A percentile compares a stretch with the other conserved stretches of the same genome.
Evolutionary conservation across 2,329 filamentous ascomycete species (phyloP).

Genomic region (Alternaria ventricosa): DNA sequence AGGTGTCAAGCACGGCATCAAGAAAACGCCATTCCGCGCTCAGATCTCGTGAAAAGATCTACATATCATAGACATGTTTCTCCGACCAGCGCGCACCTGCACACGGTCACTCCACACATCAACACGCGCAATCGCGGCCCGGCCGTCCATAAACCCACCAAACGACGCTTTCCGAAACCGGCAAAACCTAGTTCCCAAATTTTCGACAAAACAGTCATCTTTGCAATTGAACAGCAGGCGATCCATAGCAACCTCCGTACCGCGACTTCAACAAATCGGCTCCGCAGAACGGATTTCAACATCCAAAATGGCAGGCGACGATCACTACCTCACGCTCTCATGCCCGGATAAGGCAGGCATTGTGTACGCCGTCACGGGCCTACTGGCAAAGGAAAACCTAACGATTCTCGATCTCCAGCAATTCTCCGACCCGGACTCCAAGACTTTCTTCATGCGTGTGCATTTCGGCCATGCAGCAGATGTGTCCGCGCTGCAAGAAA

Average conservation of each 20-base stretch:
- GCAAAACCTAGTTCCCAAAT: slow-evolving; percentile 38
- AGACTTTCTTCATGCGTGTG: slow-evolving; percentile 88
- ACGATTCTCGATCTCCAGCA: slow-evolving; percentile 87
- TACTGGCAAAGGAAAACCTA: slow-evolving; percentile 74
- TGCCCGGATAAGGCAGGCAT: slow-evolving; percentile 87
- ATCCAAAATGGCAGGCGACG: slow-evolving; percentile 39
- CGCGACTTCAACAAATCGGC: slow-evolving; percentile 27
- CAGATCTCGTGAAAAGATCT: slow-evolving; percentile 7
- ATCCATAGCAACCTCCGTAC: slow-evolving; percentile 23
- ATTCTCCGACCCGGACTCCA: slow-evolving; percentile 76
- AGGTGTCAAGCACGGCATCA: slow-evolving; percentile 14
- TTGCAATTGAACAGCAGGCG: slow-evolving; percentile 16
- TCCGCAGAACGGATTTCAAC: slow-evolving; percentile 32
- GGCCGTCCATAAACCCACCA: slow-evolving; percentile 21
- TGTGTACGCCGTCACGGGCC: slow-evolving; percentile 80
- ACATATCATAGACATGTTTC: slow-evolving; percentile 25
- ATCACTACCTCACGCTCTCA: slow-evolving; percentile 71
- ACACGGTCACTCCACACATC: slow-evolving; percentile 23
- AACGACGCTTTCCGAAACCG: slow-evolving; percentile 38
- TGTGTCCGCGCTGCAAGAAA: slow-evolving; percentile 56
- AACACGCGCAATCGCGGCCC: slow-evolving; percentile 26
- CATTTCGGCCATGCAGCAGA: slow-evolving; percentile 71
- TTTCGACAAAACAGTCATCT: slow-evolving; percentile 33
- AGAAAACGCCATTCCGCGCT: slow-evolving; percentile 17
- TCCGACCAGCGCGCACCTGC: slow-evolving; percentile 23